phyloP scores from a whole-genome alignment of 2,329 filamentous ascomycete genomes.

The Colletotrichum sidae region DNA sequence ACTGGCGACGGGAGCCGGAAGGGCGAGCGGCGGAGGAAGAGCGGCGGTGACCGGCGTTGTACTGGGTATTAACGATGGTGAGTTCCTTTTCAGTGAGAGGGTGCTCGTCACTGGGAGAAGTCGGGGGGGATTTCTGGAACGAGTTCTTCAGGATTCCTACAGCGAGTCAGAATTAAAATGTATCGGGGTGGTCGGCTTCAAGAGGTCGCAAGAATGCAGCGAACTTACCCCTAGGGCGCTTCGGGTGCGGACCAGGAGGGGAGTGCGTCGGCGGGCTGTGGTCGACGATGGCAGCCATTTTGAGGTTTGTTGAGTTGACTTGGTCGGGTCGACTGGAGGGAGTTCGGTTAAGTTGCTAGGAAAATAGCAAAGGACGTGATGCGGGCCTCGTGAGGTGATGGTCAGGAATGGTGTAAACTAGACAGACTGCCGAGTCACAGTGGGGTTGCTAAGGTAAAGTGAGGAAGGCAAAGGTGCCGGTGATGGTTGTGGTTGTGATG shows the following conservation, averaged over 20 bases:
- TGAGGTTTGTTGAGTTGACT: slow-evolving; percentile 38
- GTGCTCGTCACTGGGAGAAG: slow-evolving; percentile 61
- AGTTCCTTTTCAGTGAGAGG: slow-evolving; percentile 83
- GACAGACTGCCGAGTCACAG: slow-evolving; percentile 3
- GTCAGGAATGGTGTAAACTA: slow-evolving; percentile 4
- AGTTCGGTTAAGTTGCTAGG: slow-evolving; percentile 16
- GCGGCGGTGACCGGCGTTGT: slow-evolving; percentile 90
- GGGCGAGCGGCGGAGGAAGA: slow-evolving; percentile 80
- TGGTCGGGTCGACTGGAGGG: not conserved
- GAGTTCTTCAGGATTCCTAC: slow-evolving; percentile 95
- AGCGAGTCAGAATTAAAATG: not conserved
- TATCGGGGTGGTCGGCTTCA: not conserved
- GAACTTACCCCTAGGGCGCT: slow-evolving; percentile 59
- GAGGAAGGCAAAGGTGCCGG: not conserved
- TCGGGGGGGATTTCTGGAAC: slow-evolving; percentile 70
- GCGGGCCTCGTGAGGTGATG: slow-evolving; percentile 25
- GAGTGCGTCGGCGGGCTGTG: slow-evolving; percentile 53
- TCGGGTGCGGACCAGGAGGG: slow-evolving; percentile 53
- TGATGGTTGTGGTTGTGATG: not conserved
- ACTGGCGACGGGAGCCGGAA: slow-evolving; percentile 77
- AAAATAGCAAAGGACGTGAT: slow-evolving; percentile 22
- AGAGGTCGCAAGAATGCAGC: not conserved
- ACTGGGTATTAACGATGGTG: slow-evolving; percentile 92
- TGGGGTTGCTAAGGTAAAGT: not conserved
- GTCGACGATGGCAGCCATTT: slow-evolving; percentile 56